Base-by-base conservation (phyloP, 441 rosid genomes). In the Euphorbia celastroides region DNA sequence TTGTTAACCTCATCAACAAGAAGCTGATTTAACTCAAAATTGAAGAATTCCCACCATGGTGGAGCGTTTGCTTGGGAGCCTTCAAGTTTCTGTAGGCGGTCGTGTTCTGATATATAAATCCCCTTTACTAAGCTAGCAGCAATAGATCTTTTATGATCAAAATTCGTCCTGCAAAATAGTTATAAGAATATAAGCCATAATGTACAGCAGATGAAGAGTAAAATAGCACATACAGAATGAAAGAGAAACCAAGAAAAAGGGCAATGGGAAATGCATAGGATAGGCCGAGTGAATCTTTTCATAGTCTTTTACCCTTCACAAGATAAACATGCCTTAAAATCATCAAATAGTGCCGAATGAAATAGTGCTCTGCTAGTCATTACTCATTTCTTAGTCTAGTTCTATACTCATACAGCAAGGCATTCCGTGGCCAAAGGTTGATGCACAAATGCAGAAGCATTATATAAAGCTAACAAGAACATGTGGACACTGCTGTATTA, bases 31-130 rank as follows among this genome's bases (percentile, higher is more conserved):
- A 57, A 57, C 22, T 27, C 20, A 57, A 57, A 57, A 16, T 57
- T 36, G 61, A 57, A 57, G 61, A 27, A 57, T 28, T 57, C 61
- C 61, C 38, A 57, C 61, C 61, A 57, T 26, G 20, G 61, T 28
- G 38, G 61, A 57, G 36, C 36, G 30, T 28, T 31, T 14, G 38
- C 20, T 57, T 28, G 61, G 30, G 61, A 32, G 7, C 61, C 36
- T 57, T 57, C 36, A 28, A 17, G 23, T 14, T 16, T 16, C 41
- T 0, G 34, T 57, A 4, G 38, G 22, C 38, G 61, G 11, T 57
- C 38, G n/a, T 4, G 11, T 30, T 57, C 38, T 5, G 17, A 28
- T 27, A 57, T 10, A 13, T 57, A 57, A 7, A 30, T 38, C 13
- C 61, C 61, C 41, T 57, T 3, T 27, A 57, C 61, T 19, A 57